Percentiles rank a stretch among this genome's conserved stretches.
phyloP scores from a whole-genome alignment of 805 yeast genomes.

The Kodamaea nitidulidarum region DNA sequence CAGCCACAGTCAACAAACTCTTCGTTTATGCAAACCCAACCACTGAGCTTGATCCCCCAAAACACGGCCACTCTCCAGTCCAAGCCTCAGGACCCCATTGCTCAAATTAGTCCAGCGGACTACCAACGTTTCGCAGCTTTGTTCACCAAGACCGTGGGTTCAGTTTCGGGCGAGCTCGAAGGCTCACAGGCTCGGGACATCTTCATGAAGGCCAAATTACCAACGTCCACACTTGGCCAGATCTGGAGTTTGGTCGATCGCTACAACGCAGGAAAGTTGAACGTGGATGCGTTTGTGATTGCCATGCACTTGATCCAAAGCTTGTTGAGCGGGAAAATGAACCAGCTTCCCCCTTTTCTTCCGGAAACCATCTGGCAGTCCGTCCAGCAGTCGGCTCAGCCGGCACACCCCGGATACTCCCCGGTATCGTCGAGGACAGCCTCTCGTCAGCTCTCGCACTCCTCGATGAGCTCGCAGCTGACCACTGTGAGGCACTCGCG shows the following conservation, averaged over 20 bases:
- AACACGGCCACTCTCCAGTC: slow-evolving; percentile 32
- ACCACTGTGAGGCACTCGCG: slow-evolving; percentile 31
- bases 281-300: slow-evolving; percentile 72
- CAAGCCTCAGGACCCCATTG: slow-evolving; percentile 32
- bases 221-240: slow-evolving; percentile 71
- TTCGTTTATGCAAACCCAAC: slow-evolving; percentile 41
- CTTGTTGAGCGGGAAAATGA: slow-evolving; percentile 59
- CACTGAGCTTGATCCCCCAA: slow-evolving; percentile 34
- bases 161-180: slow-evolving; percentile 52
- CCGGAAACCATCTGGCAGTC: slow-evolving; percentile 41
- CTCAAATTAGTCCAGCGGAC: slow-evolving; percentile 55
- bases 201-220: slow-evolving; percentile 82
- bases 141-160: slow-evolving; percentile 62
- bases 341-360: slow-evolving; percentile 47
- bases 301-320: slow-evolving; percentile 96
- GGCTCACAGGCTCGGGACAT: slow-evolving; percentile 84
- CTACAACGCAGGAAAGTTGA: slow-evolving; percentile 65
- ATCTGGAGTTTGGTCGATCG: slow-evolving; percentile 89
- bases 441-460: slow-evolving; percentile 27
- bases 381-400: slow-evolving; percentile 19
- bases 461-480: slow-evolving; percentile 32
- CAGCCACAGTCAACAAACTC: slow-evolving; percentile 35
- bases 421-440: slow-evolving; percentile 33
- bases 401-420: slow-evolving; percentile 3
- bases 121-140: slow-evolving; percentile 62